These are phyloP conservation scores for Solanum corneliomulleri DNA, from an alignment of 257 asterid genomes.

Conservation along the genomic window DNA sequence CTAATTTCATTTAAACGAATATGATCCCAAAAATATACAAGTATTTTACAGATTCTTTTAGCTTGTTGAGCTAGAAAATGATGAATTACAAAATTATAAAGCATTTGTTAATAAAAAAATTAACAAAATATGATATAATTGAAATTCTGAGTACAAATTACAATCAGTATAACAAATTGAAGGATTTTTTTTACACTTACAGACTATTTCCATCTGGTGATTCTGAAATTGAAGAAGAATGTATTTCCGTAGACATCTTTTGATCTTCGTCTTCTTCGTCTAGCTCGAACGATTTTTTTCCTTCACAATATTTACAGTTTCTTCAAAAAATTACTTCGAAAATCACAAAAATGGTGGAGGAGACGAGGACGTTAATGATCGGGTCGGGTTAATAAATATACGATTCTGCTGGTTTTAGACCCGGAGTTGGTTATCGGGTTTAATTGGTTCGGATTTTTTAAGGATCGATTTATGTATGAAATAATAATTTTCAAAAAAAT, in stretches of 20 bases:
- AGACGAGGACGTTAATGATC: neutral
- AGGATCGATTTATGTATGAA: too few relatives aligned
- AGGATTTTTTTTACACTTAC: neutral
- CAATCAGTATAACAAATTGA: neutral
- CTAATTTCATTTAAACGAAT: neutral
- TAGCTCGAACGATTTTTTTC: neutral
- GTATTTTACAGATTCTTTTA: neutral
- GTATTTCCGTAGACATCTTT: conserved; percentile 46
- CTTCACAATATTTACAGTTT: neutral
- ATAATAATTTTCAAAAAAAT: too few relatives aligned
- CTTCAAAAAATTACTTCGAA: neutral
- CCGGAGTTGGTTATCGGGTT: too few relatives aligned
- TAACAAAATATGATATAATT: neutral
- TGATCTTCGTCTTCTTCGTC: neutral
- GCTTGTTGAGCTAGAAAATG: neutral
- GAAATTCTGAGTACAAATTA: neutral
- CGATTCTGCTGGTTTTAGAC: too few relatives aligned
- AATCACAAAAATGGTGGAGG: neutral
- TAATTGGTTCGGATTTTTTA: too few relatives aligned
- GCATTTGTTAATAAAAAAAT: neutral
- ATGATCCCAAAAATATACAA: neutral
- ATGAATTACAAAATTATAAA: neutral
- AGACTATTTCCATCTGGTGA: conserved; percentile 16
- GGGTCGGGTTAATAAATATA: neutral
- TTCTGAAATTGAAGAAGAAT: conserved; percentile 25